Base-by-base conservation (phyloP, 805 yeast species). In the Cephaloascus albidus region DNA sequence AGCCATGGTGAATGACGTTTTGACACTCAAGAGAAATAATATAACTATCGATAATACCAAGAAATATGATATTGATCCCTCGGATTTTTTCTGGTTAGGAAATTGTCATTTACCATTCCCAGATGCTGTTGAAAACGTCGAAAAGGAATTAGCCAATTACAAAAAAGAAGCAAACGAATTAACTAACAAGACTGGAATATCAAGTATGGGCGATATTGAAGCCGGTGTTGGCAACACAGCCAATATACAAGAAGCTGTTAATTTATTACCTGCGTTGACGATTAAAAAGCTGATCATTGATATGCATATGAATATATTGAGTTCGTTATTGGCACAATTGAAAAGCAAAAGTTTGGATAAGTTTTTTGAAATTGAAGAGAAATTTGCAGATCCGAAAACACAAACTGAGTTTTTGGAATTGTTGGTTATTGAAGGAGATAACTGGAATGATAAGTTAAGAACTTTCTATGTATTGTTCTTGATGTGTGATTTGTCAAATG, bases 111-210 rank as follows among this genome's bases (percentile, higher is more conserved):
- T 86, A 41, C 97, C 98, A 31, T 93, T 93, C 68, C 98, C 98
- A 1, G 97, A 90, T 55, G 97, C 94, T n/a, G 98, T 95, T 27
- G 98, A 93, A 58, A 86, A 86, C 59, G 94, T 95, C 17, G 97
- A 93, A 53, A 61, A 71, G 20, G 97, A 87, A 43, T 69, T 89
- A 43, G 77, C 81, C 43, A 69, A 72, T 40, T 93, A 93, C 61
- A 90, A 89, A 48, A 74, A 75, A 41, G 96, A 87, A 50, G 96
- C 97, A 2, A 82, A 81, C 44, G 94, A 84, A 43, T 70, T 94
- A 38, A 87, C 97, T 1, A 73, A 74, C 37, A 78, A 74, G 46
- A 82, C 95, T 1, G 85, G 85, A 32, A 76, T 79, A 2, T 68
- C 81, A 6, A 79, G 86, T 18, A 61, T 89, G 35, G 78, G 76